Evolutionary conservation across 495 filamentous ascomycete species (phyloP).

Genomic region (Bacidia gigantensis): DNA sequence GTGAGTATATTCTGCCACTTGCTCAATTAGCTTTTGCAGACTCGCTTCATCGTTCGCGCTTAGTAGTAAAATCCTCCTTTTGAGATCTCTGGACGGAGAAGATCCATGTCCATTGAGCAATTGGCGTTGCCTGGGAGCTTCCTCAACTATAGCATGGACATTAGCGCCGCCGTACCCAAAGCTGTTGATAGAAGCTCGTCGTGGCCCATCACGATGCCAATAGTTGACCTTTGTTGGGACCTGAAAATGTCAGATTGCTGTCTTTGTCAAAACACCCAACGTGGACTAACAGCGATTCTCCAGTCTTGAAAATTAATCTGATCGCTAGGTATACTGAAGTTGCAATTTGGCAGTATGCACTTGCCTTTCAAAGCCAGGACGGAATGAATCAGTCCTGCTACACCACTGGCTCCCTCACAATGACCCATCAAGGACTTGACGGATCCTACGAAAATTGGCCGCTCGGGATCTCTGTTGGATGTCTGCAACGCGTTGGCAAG

Average conservation of each 20-base stretch:
- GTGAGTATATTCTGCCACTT: neutral
- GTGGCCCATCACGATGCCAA: neutral
- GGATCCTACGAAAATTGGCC: constrained; percentile 35
- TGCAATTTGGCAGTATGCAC: constrained; percentile 35
- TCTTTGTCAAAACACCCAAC: too few species aligned
- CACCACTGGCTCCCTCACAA: constrained; percentile 35
- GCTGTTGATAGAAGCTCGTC: constrained; percentile 28
- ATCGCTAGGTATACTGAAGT: constrained; percentile 31
- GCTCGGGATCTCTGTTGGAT: constrained; percentile 18
- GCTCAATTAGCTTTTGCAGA: neutral
- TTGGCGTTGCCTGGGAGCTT: too few species aligned
- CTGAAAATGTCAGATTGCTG: neutral
- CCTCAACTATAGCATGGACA: constrained; percentile 26
- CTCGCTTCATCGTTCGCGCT: constrained; percentile 3
- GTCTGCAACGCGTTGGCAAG: neutral
- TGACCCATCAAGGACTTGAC: constrained; percentile 46
- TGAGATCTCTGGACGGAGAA: too few species aligned
- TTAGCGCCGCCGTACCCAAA: constrained; percentile 40
- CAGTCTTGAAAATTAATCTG: constrained; percentile 11
- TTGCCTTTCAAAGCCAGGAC: constrained; percentile 34
- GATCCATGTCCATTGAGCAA: too few species aligned
- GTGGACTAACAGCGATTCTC: constrained; percentile 2
- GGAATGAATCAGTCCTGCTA: constrained; percentile 40
- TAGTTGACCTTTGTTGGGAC: neutral
- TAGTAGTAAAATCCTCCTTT: neutral